Conservation (phyloP, 1,284 basidiomycete genomes). For the Fereydounia khargensis region DNA sequence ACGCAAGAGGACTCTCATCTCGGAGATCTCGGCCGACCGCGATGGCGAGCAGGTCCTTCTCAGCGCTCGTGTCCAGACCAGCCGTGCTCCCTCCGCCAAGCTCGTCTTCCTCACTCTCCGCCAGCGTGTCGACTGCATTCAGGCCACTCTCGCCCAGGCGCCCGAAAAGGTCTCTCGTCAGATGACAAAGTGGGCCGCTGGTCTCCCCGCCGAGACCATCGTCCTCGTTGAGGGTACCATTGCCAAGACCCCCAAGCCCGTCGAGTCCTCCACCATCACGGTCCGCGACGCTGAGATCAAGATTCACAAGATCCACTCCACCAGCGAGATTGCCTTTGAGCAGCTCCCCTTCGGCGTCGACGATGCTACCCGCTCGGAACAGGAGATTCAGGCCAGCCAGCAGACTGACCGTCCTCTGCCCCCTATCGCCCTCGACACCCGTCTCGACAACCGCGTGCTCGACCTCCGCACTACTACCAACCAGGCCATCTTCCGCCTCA, state of each 20-base stretch:
- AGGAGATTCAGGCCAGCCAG: conserved; percentile 65
- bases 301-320: conserved; percentile 78
- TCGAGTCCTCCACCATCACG: conserved; percentile 83
- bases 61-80: conserved; percentile 87
- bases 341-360: conserved; percentile 85
- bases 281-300: conserved; percentile 86
- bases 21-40: conserved; percentile 67
- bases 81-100: conserved; percentile 72
- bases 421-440: conserved; percentile 67
- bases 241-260: conserved; percentile 70
- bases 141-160: conserved; percentile 76
- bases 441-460: conserved; percentile 90
- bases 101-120: conserved; percentile 92
- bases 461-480: conserved; percentile 93
- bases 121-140: conserved; percentile 83
- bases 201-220: conserved; percentile 81
- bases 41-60: conserved; percentile 79
- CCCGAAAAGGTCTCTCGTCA: conserved; percentile 87
- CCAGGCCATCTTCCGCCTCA: conserved; percentile 91
- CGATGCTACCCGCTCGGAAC: conserved; percentile 82
- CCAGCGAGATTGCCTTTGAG: conserved; percentile 69
- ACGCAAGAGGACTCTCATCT: conserved; percentile 65
- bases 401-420: conserved; percentile 53
- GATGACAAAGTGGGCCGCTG: conserved; percentile 90
- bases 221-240: conserved; percentile 76